Percentiles rank a stretch among this genome's conserved stretches.
Evolutionary conservation across 768 basidiomycete genomes (phyloP).

Genomic region (Boletus pseudo-olivaceus): DNA sequence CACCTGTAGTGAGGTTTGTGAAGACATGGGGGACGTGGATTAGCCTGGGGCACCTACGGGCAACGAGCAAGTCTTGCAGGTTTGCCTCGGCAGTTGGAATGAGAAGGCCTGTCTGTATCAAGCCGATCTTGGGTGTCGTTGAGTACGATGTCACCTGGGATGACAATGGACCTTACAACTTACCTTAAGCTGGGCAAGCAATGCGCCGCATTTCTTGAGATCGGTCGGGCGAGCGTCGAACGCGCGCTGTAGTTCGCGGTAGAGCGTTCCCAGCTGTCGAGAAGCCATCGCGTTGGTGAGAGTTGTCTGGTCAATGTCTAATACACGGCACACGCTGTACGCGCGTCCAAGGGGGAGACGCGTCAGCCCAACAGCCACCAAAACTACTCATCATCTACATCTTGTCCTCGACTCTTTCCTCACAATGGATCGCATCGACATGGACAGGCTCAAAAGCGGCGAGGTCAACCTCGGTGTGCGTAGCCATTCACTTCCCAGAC

Average conservation of each 20-base stretch:
- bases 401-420: slow-evolving; percentile 18
- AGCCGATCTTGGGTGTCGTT: slow-evolving; percentile 51
- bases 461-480: slow-evolving; percentile 96
- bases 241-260: slow-evolving; percentile 62
- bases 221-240: slow-evolving; percentile 67
- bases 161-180: background rate
- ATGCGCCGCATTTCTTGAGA: slow-evolving; percentile 57
- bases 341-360: slow-evolving; percentile 43
- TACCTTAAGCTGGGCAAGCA: slow-evolving; percentile 78
- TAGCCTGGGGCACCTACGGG: slow-evolving; percentile 53
- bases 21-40: background rate
- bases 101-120: slow-evolving; percentile 74
- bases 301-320: background rate
- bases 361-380: slow-evolving; percentile 43
- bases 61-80: slow-evolving; percentile 63
- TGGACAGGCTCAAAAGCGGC: slow-evolving; percentile 84
- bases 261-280: slow-evolving; percentile 53
- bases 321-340: slow-evolving; percentile 1
- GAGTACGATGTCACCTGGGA: background rate
- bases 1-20: slow-evolving; percentile 49
- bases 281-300: slow-evolving; percentile 40
- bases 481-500: slow-evolving; percentile 11
- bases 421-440: slow-evolving; percentile 67
- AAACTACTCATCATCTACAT: background rate
- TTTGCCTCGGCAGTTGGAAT: slow-evolving; percentile 66